Evolutionary conservation across 257 asterid genomes (phyloP).

Genomic region (Solanum lycopersicoides): DNA sequence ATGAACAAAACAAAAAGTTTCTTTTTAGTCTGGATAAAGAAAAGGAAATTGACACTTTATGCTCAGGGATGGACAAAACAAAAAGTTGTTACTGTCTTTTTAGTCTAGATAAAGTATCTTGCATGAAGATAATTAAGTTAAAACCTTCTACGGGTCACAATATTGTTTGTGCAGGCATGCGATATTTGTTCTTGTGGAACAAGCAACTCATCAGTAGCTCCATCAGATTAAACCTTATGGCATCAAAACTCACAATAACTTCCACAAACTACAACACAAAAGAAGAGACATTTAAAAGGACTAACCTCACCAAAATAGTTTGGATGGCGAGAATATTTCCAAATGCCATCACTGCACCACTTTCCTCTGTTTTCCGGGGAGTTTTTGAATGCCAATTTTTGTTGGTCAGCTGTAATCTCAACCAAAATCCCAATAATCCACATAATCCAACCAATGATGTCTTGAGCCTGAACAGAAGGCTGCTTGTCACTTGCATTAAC

Average conservation of each 20-base stretch:
- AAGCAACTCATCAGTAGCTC: neutral
- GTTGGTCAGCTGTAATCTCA: slow-evolving; percentile 91
- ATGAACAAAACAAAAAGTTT: neutral
- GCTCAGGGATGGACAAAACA: neutral
- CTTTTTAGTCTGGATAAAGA: neutral
- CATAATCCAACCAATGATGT: slow-evolving; percentile 81
- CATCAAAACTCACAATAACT: neutral
- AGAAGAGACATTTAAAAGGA: neutral
- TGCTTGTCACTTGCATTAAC: slow-evolving; percentile 64
- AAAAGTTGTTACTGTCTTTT: neutral
- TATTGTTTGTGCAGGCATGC: neutral
- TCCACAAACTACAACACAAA: neutral
- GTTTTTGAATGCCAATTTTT: slow-evolving; percentile 63
- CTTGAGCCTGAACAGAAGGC: slow-evolving; percentile 58
- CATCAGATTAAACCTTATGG: neutral
- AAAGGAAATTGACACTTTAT: neutral
- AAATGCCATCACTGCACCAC: slow-evolving; percentile 77
- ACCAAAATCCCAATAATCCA: slow-evolving; percentile 52
- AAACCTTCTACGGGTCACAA: neutral
- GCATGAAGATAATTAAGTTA: neutral
- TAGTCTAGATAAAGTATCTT: neutral
- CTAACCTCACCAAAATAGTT: slow-evolving; percentile 94
- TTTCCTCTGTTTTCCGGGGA: slow-evolving; percentile 64
- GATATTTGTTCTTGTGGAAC: neutral
- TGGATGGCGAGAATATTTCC: slow-evolving; percentile 98